Evolutionary conservation across 371 early-diverging fungal genomes (phyloP).

Genomic region (Apophysomyces sp.): DNA sequence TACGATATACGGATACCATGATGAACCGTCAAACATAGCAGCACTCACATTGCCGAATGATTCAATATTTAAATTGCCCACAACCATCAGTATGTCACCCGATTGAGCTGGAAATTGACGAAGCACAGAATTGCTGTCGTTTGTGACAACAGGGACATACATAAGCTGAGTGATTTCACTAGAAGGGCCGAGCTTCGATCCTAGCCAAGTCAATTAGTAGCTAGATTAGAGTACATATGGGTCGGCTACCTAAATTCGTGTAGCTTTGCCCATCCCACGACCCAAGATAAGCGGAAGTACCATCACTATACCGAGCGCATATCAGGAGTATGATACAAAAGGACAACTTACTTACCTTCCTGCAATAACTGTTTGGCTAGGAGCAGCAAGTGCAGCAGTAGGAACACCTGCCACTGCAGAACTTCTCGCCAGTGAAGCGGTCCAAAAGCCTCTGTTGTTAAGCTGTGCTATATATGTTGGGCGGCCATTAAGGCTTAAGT

Average conservation of each 20-base stretch:
- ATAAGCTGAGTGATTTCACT: slow-evolving; percentile 28
- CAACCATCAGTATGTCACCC: slow-evolving; percentile 44
- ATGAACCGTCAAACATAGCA: slow-evolving; percentile 62
- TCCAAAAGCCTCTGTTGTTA: slow-evolving; percentile 25
- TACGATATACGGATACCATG: slow-evolving; percentile 65
- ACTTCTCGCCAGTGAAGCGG: slow-evolving; percentile 14
- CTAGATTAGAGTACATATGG: not conserved
- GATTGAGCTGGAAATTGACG: slow-evolving; percentile 28
- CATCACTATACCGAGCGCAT: not conserved
- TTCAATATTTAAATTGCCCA: slow-evolving; percentile 49
- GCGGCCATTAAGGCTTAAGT: slow-evolving; percentile 22
- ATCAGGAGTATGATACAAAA: not conserved
- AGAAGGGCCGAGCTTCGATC: slow-evolving; percentile 15
- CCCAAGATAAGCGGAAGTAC: slow-evolving; percentile 9
- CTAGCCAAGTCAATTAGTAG: not conserved
- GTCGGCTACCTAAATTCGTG: slow-evolving; percentile 12
- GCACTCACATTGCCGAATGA: slow-evolving; percentile 48
- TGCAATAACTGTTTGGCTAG: slow-evolving; percentile 21
- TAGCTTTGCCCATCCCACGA: slow-evolving; percentile 18
- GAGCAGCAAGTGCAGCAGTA: slow-evolving; percentile 20
- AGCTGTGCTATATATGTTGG: slow-evolving; percentile 33
- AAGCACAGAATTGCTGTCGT: not conserved
- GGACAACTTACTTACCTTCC: slow-evolving; percentile 13
- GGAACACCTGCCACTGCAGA: slow-evolving; percentile 19
- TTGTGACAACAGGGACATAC: slow-evolving; percentile 27